Base-by-base conservation (phyloP, 371 early-diverging fungal species). In the Pancytospora epiphaga region DNA sequence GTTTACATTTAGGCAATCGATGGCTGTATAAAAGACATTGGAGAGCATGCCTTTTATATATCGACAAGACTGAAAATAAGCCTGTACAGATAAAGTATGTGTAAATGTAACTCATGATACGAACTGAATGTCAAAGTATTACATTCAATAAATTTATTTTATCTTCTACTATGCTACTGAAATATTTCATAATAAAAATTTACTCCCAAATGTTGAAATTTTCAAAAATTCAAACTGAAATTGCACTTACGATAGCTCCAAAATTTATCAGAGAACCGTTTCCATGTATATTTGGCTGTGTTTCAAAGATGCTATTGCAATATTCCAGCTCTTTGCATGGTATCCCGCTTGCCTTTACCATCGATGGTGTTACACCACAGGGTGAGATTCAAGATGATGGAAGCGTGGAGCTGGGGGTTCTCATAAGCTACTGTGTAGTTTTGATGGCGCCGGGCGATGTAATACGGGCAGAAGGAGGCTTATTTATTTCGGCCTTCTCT, bases 351-450 rank as follows among this genome's bases (percentile, higher is more conserved):
- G 37, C 62, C 9, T 69, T 73, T 32, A 22, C 38, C 6, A 62
- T 69, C 3, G 51, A 60, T 27, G 70, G 52, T 3, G 51, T 73
- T 4, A 22, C 6, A 6, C 22, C n/a, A 19, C 2, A 25, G 9
- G 67, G 71, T n/a, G 1, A 51, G 32, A 61, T 71, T 54, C 34
- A 19, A 30, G 38, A 39, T n/a, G 19, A 34, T 9, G 73, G 73
- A n/a, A n/a, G 27, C 22, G 64, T 73, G 19, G 1, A 36, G 3
- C 18, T 71, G 15, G 2, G 57, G 0, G 40, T 34, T 2, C 29
- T 29, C 9, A 58, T 70, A 19, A 37, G 32, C n/a, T 63, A 47
- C 36, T 36, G 36, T 37, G 52, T 70, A 3, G 33, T 66, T 19
- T 6, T 2, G 19, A 1, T 70, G 15, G n/a, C 25, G 38, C 9